A percentile compares a stretch with the other conserved stretches of the same genome.
Evolutionary conservation across 2,329 filamentous ascomycete genomes (phyloP).

Genomic region (Juglanconis sp.): DNA sequence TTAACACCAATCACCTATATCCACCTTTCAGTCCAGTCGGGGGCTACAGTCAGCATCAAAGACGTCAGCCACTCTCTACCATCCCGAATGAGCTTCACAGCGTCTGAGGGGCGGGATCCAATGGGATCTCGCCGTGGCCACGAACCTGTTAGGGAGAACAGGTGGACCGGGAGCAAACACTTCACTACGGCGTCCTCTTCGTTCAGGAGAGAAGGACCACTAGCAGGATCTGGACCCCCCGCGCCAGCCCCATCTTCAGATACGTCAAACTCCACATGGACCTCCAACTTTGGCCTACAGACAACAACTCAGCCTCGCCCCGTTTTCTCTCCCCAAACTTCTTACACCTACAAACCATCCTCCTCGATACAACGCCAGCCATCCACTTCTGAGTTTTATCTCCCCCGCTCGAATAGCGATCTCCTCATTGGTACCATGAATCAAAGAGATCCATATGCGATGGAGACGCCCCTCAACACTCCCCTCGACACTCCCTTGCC

Average conservation of each 20-base stretch:
- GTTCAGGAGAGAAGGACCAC: not conserved
- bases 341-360: not conserved
- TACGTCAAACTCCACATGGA: not conserved
- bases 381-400: not conserved
- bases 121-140: not conserved
- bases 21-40: too few species aligned
- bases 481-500: not conserved
- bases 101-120: not conserved
- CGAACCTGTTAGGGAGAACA: not conserved
- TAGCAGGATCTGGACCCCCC: not conserved
- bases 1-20: too few species aligned
- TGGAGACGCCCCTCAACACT: slow-evolving; percentile 10
- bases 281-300: not conserved
- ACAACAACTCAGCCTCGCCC: slow-evolving; percentile 6
- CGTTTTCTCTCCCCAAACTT: slow-evolving; percentile 8
- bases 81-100: not conserved
- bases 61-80: not conserved
- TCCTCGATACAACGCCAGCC: not conserved
- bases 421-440: slow-evolving; percentile 9
- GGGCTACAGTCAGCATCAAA: not conserved
- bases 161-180: not conserved
- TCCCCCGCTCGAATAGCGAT: slow-evolving; percentile 8
- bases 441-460: slow-evolving; percentile 6
- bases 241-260: too few species aligned
- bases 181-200: not conserved